Conservation (phyloP, 805 yeast species). For the Candida hungchunana region DNA sequence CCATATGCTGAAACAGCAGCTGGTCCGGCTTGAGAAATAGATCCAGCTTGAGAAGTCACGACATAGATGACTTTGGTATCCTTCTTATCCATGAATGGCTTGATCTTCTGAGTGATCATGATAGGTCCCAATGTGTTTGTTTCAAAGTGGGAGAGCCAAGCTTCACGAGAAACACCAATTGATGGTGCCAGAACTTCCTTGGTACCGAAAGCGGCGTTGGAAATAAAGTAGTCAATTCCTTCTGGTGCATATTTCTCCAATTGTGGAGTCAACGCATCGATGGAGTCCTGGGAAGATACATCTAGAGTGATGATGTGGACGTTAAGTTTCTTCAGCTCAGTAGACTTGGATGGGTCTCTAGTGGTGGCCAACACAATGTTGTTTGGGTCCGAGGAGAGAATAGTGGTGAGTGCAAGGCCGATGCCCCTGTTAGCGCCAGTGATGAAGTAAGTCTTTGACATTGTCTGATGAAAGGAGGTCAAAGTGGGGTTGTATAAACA, state of each 20-base stretch:
- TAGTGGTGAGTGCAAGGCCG: slow-evolving; percentile 1
- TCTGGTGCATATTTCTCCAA: slow-evolving; percentile 6
- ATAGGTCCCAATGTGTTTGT: slow-evolving; percentile 14
- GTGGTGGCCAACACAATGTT: slow-evolving; percentile 2
- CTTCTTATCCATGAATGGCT: slow-evolving; percentile 17
- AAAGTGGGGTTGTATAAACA: no score
- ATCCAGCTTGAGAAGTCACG: slow-evolving; percentile 27
- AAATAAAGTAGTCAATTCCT: slow-evolving; percentile 15
- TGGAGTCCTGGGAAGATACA: slow-evolving; percentile 6
- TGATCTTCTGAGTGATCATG: slow-evolving; percentile 1
- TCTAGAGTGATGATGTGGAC: slow-evolving; percentile 9
- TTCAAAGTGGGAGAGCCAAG: slow-evolving; percentile 1
- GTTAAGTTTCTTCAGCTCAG: not conserved
- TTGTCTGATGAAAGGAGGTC: no score
- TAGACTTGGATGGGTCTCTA: not conserved
- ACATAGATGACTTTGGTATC: slow-evolving; percentile 25
- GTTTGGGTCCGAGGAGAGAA: not conserved
- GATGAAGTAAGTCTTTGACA: slow-evolving; percentile 2
- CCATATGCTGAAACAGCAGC: slow-evolving; percentile 29
- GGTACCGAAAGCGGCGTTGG: slow-evolving; percentile 13
- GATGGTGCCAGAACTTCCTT: not conserved
- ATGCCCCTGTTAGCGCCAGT: slow-evolving; percentile 10
- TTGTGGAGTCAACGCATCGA: slow-evolving; percentile 5
- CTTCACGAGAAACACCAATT: not conserved
- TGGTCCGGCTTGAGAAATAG: slow-evolving; percentile 11